phyloP scores from a whole-genome alignment of 352 stramenopile species.

The Pythium insidiosum region DNA sequence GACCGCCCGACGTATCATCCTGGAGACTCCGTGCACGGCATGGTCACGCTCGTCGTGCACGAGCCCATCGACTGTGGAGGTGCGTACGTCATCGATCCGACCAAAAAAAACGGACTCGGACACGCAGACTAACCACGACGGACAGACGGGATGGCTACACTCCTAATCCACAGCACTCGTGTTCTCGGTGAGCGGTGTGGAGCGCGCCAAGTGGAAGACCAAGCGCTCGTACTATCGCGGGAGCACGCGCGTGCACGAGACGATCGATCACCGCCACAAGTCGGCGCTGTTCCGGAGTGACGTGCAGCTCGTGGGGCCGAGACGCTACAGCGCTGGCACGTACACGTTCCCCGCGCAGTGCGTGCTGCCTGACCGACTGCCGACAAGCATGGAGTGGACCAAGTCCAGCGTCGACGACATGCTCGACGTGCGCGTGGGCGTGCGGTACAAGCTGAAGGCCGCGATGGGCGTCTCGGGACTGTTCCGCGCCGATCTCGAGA shows the following conservation, averaged over 20 bases:
- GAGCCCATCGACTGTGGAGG: conserved; percentile 2
- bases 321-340: conserved; percentile 5
- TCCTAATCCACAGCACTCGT: conserved; percentile 1
- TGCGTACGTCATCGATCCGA: no score
- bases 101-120: no score
- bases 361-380: conserved; percentile 3
- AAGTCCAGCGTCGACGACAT: conserved; percentile 4
- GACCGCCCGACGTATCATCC: conserved; percentile 5
- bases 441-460: conserved; percentile 11
- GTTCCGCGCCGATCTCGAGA: conserved; percentile 4
- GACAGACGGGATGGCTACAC: no score
- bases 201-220: conserved; percentile 11
- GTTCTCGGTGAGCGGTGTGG: conserved; percentile 5
- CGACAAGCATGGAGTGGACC: conserved; percentile 4
- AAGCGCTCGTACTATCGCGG: neutral
- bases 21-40: conserved; percentile 7
- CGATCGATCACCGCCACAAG: conserved; percentile 8
- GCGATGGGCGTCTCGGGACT: conserved; percentile 2
- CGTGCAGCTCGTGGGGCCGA: neutral
- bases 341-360: conserved; percentile 9
- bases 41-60: neutral
- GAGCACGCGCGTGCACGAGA: conserved; percentile 1
- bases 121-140: no score
- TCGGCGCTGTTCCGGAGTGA: conserved; percentile 5
- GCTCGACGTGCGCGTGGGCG: conserved; percentile 4